Base-by-base conservation (phyloP, 1,284 basidiomycete genomes). In the Microbotryomycetes sp. region DNA sequence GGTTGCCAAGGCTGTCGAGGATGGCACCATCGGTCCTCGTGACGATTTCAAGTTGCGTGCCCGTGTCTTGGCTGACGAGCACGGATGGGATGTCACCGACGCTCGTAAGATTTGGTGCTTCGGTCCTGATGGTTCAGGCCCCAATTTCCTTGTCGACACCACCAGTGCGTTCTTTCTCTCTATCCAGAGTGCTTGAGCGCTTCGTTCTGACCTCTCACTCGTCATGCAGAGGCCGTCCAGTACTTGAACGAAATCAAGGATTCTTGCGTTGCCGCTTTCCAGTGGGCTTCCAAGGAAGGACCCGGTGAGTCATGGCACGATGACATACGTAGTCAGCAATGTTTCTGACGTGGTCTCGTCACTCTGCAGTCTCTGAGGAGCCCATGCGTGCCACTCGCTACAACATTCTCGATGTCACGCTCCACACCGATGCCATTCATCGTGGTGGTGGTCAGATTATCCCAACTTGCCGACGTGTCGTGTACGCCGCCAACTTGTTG, bases 51-150 rank as follows among this genome's bases (percentile, higher is more conserved):
- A 98, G 83, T 78, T 83, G 71, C 92, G 96, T 74, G 96, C 93
- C 58, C 91, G 96, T 82, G 76, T 91, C 75, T 84, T 99, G 69
- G 94, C 96, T 66, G 96, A 99, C 78, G 92, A 97, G 72, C 89
- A 82, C 77, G 92, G 91, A 66, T 98, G 96, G 96, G 96, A 98
- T 79, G 93, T 98, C 72, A 96, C 94, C 67, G 96, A 98, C 75
- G 96, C 96, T 72, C 85, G 96, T 78, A 97, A 97, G 85, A 97
- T 98, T 76, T 98, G 96, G 96, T 92, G 89, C 81, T 98, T 99
- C 83, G 94, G 94, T 74, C 96, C 96, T 70, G 96, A 99, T 74
- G 97, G 91, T 61, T 93, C 89, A 71, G 96, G 96, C 63, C 87
- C 96, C 68, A 99, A 98, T 82, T 78, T 99, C 79, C 81, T 99